phyloP scores from a whole-genome alignment of 106 monocot genomes.

The Vanilla planifolia region DNA sequence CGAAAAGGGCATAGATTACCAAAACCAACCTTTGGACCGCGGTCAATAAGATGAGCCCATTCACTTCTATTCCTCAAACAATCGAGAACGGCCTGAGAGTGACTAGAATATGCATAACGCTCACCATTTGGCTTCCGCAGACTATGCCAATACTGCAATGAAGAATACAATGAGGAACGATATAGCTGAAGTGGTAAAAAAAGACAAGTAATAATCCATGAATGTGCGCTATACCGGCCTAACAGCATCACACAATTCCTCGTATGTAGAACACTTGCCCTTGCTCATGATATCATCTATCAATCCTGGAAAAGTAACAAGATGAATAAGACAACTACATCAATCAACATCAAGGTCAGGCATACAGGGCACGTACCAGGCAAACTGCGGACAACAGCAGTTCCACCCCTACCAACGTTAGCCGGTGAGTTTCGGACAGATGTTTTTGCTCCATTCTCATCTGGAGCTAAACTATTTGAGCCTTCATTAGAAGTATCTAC shows the following conservation, averaged over 20 bases:
- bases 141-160: constrained; percentile 66
- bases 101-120: constrained; percentile 74
- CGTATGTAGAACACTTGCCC: constrained; percentile 43
- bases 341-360: neutral
- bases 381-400: constrained; percentile 32
- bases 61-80: constrained; percentile 72
- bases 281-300: constrained; percentile 74
- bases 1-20: neutral
- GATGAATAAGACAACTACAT: neutral
- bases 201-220: neutral
- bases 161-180: constrained; percentile 6
- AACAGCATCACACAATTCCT: constrained; percentile 74
- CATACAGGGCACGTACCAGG: constrained; percentile 39
- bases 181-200: neutral
- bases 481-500: constrained; percentile 19
- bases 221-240: constrained; percentile 35
- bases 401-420: constrained; percentile 24
- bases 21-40: constrained; percentile 53
- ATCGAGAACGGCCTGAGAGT: constrained; percentile 74
- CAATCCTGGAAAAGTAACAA: constrained; percentile 40
- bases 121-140: constrained; percentile 82
- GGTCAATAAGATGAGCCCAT: constrained; percentile 87
- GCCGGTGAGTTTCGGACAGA: constrained; percentile 19
- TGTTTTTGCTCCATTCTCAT: constrained; percentile 22
- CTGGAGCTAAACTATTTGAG: constrained; percentile 12